A percentile compares a stretch with the other conserved stretches of the same genome.
Evolutionary conservation across 2,329 filamentous ascomycete species (phyloP).

Genomic region (Colletotrichum sp.): DNA sequence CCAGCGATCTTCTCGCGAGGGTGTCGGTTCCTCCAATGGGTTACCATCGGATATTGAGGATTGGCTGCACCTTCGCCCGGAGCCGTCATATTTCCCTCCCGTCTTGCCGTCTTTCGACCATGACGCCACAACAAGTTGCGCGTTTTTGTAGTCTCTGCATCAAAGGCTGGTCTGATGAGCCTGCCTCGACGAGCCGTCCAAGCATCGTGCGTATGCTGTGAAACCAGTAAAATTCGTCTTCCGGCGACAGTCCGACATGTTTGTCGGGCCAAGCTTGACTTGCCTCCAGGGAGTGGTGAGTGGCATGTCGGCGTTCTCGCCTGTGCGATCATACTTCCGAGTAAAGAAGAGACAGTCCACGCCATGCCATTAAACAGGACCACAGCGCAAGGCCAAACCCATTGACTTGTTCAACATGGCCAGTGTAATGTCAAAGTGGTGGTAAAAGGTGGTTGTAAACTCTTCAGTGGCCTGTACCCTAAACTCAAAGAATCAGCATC

Average conservation of each 20-base stretch:
- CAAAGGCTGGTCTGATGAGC: background rate
- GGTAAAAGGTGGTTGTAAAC: constrained; percentile 44
- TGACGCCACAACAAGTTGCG: background rate
- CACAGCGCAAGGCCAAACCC: constrained; percentile 66
- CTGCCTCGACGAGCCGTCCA: background rate
- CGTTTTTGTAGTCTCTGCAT: background rate
- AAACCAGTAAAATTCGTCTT: background rate
- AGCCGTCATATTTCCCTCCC: background rate
- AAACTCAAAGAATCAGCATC: background rate
- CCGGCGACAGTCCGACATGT: background rate
- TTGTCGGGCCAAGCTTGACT: background rate
- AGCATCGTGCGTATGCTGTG: background rate
- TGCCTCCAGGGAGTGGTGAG: background rate
- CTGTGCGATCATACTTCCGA: background rate
- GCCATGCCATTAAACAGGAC: background rate
- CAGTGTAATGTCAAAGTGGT: constrained; percentile 72
- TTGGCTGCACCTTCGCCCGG: background rate
- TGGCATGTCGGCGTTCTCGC: background rate
- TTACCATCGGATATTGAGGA: background rate
- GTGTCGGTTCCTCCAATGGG: constrained; percentile 7
- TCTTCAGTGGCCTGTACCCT: constrained; percentile 7
- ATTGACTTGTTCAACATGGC: constrained; percentile 77
- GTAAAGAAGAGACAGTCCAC: background rate
- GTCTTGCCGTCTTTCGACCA: background rate
- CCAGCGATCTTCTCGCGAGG: constrained; percentile 1